These are phyloP conservation scores for Raphanus raphanistrum DNA, from an alignment of 345 rosid genomes.

Conservation along the genomic window DNA sequence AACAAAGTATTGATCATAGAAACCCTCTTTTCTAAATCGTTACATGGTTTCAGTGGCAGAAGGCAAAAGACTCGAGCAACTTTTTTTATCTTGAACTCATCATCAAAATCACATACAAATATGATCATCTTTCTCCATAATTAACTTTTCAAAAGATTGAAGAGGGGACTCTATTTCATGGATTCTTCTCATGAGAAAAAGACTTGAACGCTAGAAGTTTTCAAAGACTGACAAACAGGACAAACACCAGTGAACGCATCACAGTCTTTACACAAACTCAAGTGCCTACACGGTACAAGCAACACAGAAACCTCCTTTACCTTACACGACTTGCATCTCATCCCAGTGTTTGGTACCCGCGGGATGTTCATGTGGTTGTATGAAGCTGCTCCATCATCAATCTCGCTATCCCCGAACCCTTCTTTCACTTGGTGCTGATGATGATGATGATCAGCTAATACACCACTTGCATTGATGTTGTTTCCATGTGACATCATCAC, in stretches of 20 bases:
- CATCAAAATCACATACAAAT: slow-evolving; percentile 11
- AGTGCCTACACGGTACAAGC: slow-evolving; percentile 84
- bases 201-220: slow-evolving; percentile 61
- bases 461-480: slow-evolving; percentile 4
- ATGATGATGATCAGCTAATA: slow-evolving; percentile 48
- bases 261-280: slow-evolving; percentile 83
- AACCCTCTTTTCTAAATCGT: too few relatives aligned
- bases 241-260: slow-evolving; percentile 56
- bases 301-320: slow-evolving; percentile 62
- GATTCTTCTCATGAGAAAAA: slow-evolving; percentile 32
- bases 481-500: slow-evolving; percentile 69
- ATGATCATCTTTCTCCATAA: slow-evolving; percentile 26
- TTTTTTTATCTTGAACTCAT: not conserved
- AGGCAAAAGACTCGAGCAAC: not conserved
- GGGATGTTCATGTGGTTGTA: slow-evolving; percentile 51
- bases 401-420: slow-evolving; percentile 87
- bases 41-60: not conserved
- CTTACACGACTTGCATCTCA: slow-evolving; percentile 72
- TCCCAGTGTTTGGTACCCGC: slow-evolving; percentile 34
- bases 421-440: slow-evolving; percentile 76
- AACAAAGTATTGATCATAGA: too few relatives aligned
- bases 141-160: slow-evolving; percentile 8
- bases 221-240: slow-evolving; percentile 78
- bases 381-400: slow-evolving; percentile 76
- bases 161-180: not conserved